Percentiles rank a stretch among this genome's conserved stretches.
phyloP scores from a whole-genome alignment of 2,329 filamentous ascomycete species.

The Alternaria atra region DNA sequence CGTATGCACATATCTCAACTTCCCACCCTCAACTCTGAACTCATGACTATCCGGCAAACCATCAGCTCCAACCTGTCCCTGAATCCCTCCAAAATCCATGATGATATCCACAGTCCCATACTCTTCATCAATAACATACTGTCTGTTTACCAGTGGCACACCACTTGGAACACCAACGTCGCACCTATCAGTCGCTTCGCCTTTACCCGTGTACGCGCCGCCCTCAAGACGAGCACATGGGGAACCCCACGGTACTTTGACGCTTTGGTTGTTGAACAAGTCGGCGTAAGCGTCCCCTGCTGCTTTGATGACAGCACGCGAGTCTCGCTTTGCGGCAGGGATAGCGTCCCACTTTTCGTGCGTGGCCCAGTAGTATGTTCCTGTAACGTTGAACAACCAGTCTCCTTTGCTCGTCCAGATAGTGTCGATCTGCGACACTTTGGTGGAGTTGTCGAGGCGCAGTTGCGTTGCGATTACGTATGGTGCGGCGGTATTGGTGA shows the following conservation, averaged over 20 bases:
- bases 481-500: slow-evolving; percentile 33
- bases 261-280: slow-evolving; percentile 36
- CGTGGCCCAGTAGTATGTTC: slow-evolving; percentile 37
- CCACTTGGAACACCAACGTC: slow-evolving; percentile 42
- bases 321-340: slow-evolving; percentile 26
- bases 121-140: slow-evolving; percentile 44
- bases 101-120: slow-evolving; percentile 44
- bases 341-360: slow-evolving; percentile 38
- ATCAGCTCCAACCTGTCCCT: slow-evolving; percentile 16
- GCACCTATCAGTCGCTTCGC: slow-evolving; percentile 32
- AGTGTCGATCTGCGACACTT: slow-evolving; percentile 34
- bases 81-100: slow-evolving; percentile 40
- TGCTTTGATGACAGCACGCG: slow-evolving; percentile 35
- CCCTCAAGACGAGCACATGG: slow-evolving; percentile 43
- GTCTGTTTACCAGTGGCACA: slow-evolving; percentile 37
- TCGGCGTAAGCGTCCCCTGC: slow-evolving; percentile 43
- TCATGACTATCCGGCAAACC: slow-evolving; percentile 47
- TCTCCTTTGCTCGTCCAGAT: slow-evolving; percentile 42
- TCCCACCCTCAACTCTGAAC: slow-evolving; percentile 41
- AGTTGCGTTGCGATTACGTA: slow-evolving; percentile 43
- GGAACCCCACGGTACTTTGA: slow-evolving; percentile 39
- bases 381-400: slow-evolving; percentile 45
- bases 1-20: slow-evolving; percentile 45
- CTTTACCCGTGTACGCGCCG: slow-evolving; percentile 40
- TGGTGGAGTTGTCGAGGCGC: slow-evolving; percentile 34